phyloP scores from a whole-genome alignment of 345 rosid species.

The Salix purpurea region DNA sequence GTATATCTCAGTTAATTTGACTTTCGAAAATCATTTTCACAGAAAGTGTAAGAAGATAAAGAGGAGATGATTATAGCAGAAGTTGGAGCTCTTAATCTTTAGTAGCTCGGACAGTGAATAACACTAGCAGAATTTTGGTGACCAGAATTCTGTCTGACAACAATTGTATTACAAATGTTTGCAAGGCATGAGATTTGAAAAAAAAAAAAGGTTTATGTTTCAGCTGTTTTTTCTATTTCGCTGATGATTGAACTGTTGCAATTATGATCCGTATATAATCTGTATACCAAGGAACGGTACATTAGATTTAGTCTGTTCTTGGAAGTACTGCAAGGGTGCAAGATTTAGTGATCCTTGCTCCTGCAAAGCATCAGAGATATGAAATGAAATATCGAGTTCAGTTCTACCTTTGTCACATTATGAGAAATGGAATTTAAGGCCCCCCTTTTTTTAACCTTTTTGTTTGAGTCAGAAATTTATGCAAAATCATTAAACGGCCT shows the following conservation, averaged over 20 bases:
- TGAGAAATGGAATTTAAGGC: neutral
- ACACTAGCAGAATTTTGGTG: too few species aligned
- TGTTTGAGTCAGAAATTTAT: too few species aligned
- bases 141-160: neutral
- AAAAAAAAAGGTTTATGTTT: too few species aligned
- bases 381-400: neutral
- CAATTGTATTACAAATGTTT: neutral
- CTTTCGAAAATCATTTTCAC: neutral
- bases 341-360: neutral
- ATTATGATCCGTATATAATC: neutral
- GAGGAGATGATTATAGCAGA: neutral
- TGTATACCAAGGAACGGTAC: neutral
- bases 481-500: too few species aligned
- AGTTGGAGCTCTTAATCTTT: neutral
- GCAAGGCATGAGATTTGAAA: neutral
- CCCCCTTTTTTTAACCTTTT: too few species aligned
- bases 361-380: neutral
- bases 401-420: neutral
- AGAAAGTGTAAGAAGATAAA: neutral
- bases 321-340: neutral
- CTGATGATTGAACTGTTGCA: neutral
- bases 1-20: neutral
- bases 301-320: neutral
- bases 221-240: neutral
- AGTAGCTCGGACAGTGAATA: neutral